Percentiles rank a stretch among this genome's conserved stretches.
These are phyloP conservation scores for Cladosporium sp. DNA, from an alignment of 2,329 filamentous ascomycete genomes.

Conservation along the genomic window DNA sequence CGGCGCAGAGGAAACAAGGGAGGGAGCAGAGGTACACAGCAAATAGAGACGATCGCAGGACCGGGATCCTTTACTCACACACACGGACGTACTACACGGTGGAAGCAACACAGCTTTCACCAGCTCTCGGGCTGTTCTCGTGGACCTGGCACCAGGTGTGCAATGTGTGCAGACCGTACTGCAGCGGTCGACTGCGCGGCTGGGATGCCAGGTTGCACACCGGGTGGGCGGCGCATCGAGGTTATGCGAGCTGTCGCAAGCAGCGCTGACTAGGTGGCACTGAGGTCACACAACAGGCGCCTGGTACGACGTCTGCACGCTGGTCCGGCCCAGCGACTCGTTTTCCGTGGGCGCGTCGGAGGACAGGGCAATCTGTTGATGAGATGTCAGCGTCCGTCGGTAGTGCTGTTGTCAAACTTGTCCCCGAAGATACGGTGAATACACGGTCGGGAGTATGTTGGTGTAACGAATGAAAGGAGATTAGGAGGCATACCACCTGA, in stretches of 20 bases:
- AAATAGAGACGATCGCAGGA: slow-evolving; percentile 9
- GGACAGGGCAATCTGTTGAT: not conserved
- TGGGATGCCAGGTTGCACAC: slow-evolving; percentile 9
- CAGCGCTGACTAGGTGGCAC: slow-evolving; percentile 14
- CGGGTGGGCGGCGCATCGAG: not conserved
- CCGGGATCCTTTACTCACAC: slow-evolving; percentile 8
- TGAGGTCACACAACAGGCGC: slow-evolving; percentile 2
- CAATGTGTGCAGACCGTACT: not conserved
- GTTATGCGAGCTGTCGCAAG: slow-evolving; percentile 19
- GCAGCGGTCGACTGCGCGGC: not conserved
- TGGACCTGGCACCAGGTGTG: slow-evolving; percentile 8
- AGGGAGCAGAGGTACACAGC: slow-evolving; percentile 4
- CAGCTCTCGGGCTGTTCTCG: slow-evolving; percentile 6
- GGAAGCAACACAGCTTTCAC: slow-evolving; percentile 3
- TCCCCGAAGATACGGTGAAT: not conserved
- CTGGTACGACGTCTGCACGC: not conserved
- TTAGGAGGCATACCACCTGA: too few relatives aligned
- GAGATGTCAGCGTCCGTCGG: not conserved
- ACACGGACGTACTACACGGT: slow-evolving; percentile 2
- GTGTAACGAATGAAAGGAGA: not conserved
- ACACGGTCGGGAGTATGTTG: not conserved
- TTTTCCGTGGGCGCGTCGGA: slow-evolving; percentile 20
- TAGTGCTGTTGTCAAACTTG: not conserved
- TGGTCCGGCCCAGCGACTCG: slow-evolving; percentile 5
- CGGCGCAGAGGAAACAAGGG: slow-evolving; percentile 2